Percentiles rank a stretch among this genome's conserved stretches.
phyloP scores from a whole-genome alignment of 140 eudicot species.

The Anethum foeniculum region DNA sequence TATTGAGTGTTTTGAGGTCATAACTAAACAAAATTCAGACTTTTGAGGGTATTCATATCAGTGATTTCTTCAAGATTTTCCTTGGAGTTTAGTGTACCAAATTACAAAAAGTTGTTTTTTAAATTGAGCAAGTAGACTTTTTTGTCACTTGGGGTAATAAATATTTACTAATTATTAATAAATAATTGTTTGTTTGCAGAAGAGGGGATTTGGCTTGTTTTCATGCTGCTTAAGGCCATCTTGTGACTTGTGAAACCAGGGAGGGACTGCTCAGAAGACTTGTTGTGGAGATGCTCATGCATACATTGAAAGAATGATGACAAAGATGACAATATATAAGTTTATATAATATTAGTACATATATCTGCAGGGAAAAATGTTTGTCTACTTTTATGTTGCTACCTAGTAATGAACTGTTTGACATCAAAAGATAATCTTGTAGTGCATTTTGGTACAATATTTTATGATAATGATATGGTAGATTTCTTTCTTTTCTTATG shows the following conservation, averaged over 20 bases:
- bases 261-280: constrained; percentile 6
- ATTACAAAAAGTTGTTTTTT: neutral
- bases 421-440: constrained; percentile 10
- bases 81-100: neutral
- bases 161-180: neutral
- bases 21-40: constrained; percentile 6
- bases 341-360: neutral
- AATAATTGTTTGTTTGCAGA: constrained; percentile 38
- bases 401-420: constrained; percentile 5
- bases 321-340: neutral
- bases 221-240: constrained; percentile 79
- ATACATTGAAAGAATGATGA: constrained; percentile 9
- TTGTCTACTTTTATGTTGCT: constrained; percentile 7
- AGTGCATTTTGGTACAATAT: neutral
- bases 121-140: constrained; percentile 4
- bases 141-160: neutral
- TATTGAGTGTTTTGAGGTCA: neutral
- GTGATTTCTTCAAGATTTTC: neutral
- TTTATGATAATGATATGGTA: constrained; percentile 8
- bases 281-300: constrained; percentile 13
- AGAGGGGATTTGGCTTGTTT: constrained; percentile 57
- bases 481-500: neutral
- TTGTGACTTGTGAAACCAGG: constrained; percentile 42
- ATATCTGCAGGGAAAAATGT: neutral
- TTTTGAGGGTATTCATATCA: neutral